Base-by-base conservation (phyloP, 176 grass and related monocot genomes). In the Raddia distichophylla region DNA sequence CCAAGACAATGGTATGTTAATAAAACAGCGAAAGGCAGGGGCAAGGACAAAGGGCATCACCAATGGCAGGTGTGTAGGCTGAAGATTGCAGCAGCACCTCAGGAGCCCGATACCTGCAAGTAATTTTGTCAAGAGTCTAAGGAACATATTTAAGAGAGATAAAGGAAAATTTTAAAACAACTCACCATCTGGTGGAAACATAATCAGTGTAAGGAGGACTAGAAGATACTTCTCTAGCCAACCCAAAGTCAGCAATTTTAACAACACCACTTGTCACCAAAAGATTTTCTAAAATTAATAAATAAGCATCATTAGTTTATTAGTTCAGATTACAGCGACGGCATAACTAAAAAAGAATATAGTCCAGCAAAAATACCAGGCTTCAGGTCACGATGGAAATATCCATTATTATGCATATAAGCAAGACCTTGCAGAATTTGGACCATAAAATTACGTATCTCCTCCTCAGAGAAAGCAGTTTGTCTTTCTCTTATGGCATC, bases 181-280 rank as follows among this genome's bases (percentile, higher is more conserved):
- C 81, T 94, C 76, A 97, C 94, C 94, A 97, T 97, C 94, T 92
- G 51, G 94, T 97, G 65, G 94, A 97, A 79, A 97, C 94, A 88
- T 97, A 97, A 79, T 97, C 94, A 45, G 94, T 97, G 80, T 94
- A 97, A 53, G 94, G 94, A 92, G 91, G 89, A 43, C 65, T 86
- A 32, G 94, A 97, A 59, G 72, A 85, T 66, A 97, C 73, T 92
- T 97, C 94, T 85, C 94, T 94, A 82, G 94, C 94, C 83, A 97
- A 80, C n/a, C 94, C 94, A 66, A 97, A 94, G 82, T 97, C 94
- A 17, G 94, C 94, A 90, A 97, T 92, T 88, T 97, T 97, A 46
- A 97, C 82, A 59, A 82, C 75, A 54, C 83, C 85, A 82, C 86
- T 74, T 82, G 87, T 85, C 17, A 94, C 91, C 77, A 97, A 76